A percentile compares a stretch with the other conserved stretches of the same genome.
Conservation (phyloP, 176 grass and related monocot genomes). For the Hordeum vulgare region MorexV3_pseudomolecules_assembly NC_058523.1:18385171-18385670, state of each 20-base stretch:
- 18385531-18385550: not conserved
- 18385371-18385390: not conserved
- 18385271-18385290: rapidly evolving
- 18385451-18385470: slow-evolving; percentile 49
- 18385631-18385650: not conserved
- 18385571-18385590: not conserved
- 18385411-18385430: not conserved
- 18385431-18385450: slow-evolving; percentile 11
- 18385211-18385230: not conserved
- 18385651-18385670: not conserved
- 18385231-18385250: not conserved
- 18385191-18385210: not conserved
- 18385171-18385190: slow-evolving; percentile 2
- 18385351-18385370: slow-evolving; percentile 12
- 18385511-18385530: slow-evolving; percentile 18
- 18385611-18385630: not conserved
- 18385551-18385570: not conserved
- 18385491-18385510: not conserved
- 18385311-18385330: not conserved
- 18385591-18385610: not conserved
- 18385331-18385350: not conserved
- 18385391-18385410: not conserved
- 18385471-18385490: slow-evolving; percentile 4
- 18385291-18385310: not conserved
- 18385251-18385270: not conserved